These are phyloP conservation scores for Alternaria novae-zelandiae DNA, from an alignment of 2,329 filamentous ascomycete genomes.

Conservation along the genomic window DNA sequence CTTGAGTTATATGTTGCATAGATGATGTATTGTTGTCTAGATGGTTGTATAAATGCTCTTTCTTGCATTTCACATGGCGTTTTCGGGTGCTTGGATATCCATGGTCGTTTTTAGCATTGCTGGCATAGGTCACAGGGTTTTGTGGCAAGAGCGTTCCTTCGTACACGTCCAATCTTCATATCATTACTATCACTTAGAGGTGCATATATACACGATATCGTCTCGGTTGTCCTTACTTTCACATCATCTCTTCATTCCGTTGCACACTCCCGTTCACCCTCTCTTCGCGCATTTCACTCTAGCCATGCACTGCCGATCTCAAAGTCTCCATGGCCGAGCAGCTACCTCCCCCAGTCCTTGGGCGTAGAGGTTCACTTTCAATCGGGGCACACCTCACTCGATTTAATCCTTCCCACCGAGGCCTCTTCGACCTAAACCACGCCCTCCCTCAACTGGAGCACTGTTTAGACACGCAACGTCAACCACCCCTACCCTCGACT, in stretches of 20 bases:
- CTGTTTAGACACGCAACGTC: background rate
- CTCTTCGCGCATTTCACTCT: background rate
- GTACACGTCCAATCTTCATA: background rate
- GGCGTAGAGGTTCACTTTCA: background rate
- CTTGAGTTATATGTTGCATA: conserved; percentile 42
- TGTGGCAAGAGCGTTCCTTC: background rate
- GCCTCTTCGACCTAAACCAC: background rate
- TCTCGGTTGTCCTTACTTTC: background rate
- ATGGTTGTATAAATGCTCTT: background rate
- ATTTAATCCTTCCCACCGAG: background rate
- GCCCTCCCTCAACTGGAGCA: background rate
- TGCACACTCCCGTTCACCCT: background rate
- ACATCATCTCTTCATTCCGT: background rate
- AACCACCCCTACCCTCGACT: background rate
- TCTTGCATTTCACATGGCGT: conserved; percentile 3
- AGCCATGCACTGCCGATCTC: background rate
- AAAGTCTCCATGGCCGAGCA: background rate
- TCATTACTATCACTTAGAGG: background rate
- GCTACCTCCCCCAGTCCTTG: background rate
- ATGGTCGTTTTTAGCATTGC: background rate
- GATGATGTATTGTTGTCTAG: background rate
- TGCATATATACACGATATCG: too few relatives aligned
- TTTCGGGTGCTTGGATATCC: background rate
- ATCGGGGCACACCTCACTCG: background rate
- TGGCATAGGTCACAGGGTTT: background rate